Evolutionary conservation across 2,329 filamentous ascomycete species (phyloP), one percentile per base, ranked within the genome.

Genomic region (Lecanicillium sp.): DNA sequence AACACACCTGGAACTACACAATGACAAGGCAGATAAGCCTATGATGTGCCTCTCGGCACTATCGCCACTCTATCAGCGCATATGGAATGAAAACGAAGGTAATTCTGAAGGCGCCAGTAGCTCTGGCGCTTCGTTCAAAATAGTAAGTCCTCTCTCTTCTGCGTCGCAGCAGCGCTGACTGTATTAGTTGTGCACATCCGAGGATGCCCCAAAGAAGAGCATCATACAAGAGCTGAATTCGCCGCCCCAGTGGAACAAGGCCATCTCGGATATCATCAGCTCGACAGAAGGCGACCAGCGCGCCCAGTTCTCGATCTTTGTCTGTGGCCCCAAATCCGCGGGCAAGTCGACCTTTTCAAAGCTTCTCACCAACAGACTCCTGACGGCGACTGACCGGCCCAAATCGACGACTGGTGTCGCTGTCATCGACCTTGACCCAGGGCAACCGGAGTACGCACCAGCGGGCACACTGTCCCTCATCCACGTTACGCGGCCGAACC

Each of bases 301-400:
- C 12, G 62, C 58, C 6, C 60, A 64, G 38, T 63, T 63, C 2
- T 67, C 69, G 2, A 69, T 79, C 6, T 69, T 90, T 52, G 68
- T 88, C 3, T 83, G 83, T 42, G 86, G 86, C 0, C 78, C 83
- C 0, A 86, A 88, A 54, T 81, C 78, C 1, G 80, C 85, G 3
- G 86, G 86, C 2, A 90, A 90, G 59, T 90, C 86, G 1, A 89
- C 84, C 0, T 86, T 90, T 60, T 77, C 78, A 11, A 79, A 77
- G 40, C 63, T 88, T 4, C 67, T 90, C 2, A 66, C 75, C 8
- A 90, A 90, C 58, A 75, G 79, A 10, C 66, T 87, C 8, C 63
- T 87, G n/a, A 84, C 80, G 3, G 50, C 43, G 63, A 68, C 19
- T 38, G 57, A 60, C 49, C 53, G 39, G 2, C 56, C 55, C 58